phyloP scores from a whole-genome alignment of 306 rosid species.

The Gastrolobium villosum region DNA sequence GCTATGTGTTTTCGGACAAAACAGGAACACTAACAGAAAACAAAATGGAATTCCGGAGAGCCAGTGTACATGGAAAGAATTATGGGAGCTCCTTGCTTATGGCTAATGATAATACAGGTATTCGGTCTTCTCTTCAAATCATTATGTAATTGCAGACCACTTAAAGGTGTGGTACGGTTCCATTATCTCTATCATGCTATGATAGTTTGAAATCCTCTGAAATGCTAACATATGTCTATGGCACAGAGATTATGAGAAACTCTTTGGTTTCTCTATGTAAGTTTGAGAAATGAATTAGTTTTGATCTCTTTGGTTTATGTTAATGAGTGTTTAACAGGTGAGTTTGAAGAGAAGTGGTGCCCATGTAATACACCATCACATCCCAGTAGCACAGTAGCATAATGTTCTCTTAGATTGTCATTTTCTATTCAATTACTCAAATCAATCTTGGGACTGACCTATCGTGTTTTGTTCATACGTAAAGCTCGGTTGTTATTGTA shows the following conservation, averaged over 20 bases:
- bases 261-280: background rate
- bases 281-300: background rate
- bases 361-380: background rate
- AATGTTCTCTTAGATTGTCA: conserved; percentile 13
- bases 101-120: conserved; percentile 55
- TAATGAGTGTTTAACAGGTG: background rate
- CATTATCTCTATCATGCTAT: conserved; percentile 1
- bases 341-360: background rate
- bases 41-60: conserved; percentile 87
- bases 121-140: conserved; percentile 3
- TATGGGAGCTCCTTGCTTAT: conserved; percentile 59
- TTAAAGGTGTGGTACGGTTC: background rate
- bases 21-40: conserved; percentile 94
- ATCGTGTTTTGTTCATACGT: background rate
- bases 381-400: background rate
- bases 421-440: conserved; percentile 3
- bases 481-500: conserved; percentile 22
- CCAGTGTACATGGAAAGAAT: conserved; percentile 68
- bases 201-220: background rate
- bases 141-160: conserved; percentile 24
- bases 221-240: background rate
- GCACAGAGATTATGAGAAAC: conserved; percentile 1
- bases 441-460: conserved; percentile 2
- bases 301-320: conserved; percentile 20
- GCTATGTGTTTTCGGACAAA: conserved; percentile 87